phyloP scores from a whole-genome alignment of 331 rosid species.

The Prunus yedoensis region DNA sequence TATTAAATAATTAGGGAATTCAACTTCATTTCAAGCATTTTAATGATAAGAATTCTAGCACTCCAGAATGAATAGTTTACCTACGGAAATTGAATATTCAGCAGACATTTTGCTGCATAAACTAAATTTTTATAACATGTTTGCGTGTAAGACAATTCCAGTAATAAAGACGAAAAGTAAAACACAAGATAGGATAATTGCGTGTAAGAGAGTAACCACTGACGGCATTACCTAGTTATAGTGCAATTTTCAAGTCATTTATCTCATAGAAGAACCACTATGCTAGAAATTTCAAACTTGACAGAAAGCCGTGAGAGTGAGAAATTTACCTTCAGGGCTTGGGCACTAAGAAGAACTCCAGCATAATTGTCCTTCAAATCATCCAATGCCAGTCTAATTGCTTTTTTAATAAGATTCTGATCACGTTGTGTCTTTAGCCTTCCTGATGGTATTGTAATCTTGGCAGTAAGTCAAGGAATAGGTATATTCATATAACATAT shows the following conservation, averaged over 20 bases:
- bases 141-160: background rate
- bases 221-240: background rate
- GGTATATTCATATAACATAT: conserved; percentile 9
- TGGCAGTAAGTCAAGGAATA: conserved; percentile 58
- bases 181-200: background rate
- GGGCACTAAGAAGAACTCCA: conserved; percentile 75
- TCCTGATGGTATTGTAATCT: conserved; percentile 36
- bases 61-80: conserved; percentile 1
- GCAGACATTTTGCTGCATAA: background rate
- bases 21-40: background rate
- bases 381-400: conserved; percentile 68
- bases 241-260: background rate
- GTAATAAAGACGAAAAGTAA: background rate
- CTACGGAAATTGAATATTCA: background rate
- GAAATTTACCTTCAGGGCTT: conserved; percentile 60
- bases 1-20: background rate
- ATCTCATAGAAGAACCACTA: background rate
- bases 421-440: conserved; percentile 46
- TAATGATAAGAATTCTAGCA: background rate
- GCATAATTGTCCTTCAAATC: conserved; percentile 77
- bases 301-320: background rate
- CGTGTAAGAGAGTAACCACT: background rate
- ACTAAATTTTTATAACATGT: background rate
- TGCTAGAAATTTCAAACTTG: background rate
- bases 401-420: conserved; percentile 58